Evolutionary conservation across 768 basidiomycete species (phyloP), one percentile per base, ranked within the genome.

Genomic region (Tricholoma sp.): DNA sequence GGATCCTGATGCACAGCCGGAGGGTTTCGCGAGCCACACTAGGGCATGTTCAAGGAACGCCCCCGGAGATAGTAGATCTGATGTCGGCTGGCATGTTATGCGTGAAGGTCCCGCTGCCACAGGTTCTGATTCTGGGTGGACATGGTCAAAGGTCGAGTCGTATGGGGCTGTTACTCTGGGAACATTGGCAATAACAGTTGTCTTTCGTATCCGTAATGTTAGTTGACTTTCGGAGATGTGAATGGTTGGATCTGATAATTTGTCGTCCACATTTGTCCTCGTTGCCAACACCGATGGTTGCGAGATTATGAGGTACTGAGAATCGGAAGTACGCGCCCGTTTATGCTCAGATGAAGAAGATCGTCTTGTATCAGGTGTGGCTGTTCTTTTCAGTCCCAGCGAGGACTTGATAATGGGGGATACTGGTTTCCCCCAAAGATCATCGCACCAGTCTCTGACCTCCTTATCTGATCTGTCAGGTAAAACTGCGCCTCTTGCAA

Each of bases 401-500:
- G 69, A 59, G 34, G 71, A 73, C 34, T 70, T 73, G 18, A 72
- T 70, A 39, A 74, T 69, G 7, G 79, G 76, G 5, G 74, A 76
- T 1, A 65, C 59, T 4, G 72, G 67, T 37, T 75, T 74, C 2
- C 73, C 71, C 69, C 73, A 79, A 29, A 76, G 52, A 18, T 54
- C 54, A 41, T 70, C 71, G 21, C 62, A 66, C 63, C 67, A 71
- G 50, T 85, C 82, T 22, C 80, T 76, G 16, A 79, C 66, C 46
- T 81, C 79, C 59, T 85, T 83, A 29, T 76, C 66, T 4, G 69
- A 66, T 18, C 71, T 62, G 55, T 86, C 85, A 50, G 76, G 76
- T 3, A 86, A 86, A 8, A 83, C 72, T 1, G 75, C 74, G 14
- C 77, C 73, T 22, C 75, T 77, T 0, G 87, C 89, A 56, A 85